phyloP scores from a whole-genome alignment of 2,329 filamentous ascomycete species.

The Alternaria atra region DNA sequence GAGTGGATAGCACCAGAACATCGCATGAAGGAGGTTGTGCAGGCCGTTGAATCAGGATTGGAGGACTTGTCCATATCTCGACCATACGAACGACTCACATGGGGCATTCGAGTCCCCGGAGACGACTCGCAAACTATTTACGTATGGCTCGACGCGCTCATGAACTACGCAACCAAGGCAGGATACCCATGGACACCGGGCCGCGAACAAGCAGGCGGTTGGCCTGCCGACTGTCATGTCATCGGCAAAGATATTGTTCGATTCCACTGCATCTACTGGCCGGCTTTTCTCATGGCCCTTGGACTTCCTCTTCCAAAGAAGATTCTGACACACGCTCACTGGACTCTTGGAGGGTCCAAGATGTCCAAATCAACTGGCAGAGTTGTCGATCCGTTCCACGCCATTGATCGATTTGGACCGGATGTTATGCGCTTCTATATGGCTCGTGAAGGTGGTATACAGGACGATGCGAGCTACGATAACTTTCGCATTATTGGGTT shows the following conservation, averaged over 20 bases:
- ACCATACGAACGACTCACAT: constrained; percentile 77
- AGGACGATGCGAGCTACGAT: constrained; percentile 82
- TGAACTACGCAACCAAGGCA: constrained; percentile 90
- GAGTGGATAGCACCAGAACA: constrained; percentile 76
- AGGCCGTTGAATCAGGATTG: constrained; percentile 78
- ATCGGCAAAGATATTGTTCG: constrained; percentile 95
- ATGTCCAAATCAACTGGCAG: constrained; percentile 98
- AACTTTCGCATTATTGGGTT: constrained; percentile 77
- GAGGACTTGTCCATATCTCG: constrained; percentile 90
- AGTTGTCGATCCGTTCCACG: constrained; percentile 93
- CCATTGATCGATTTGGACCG: constrained; percentile 85
- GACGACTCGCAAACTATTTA: constrained; percentile 92
- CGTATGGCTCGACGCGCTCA: constrained; percentile 94
- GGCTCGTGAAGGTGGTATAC: constrained; percentile 78
- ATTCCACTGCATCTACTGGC: constrained; percentile 99
- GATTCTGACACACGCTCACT: constrained; percentile 90
- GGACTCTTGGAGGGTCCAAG: constrained; percentile 90
- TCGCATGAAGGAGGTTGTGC: constrained; percentile 80
- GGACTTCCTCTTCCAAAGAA: constrained; percentile 79
- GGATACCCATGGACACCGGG: constrained; percentile 84
- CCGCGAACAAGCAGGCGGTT: constrained; percentile 69
- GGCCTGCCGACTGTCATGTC: constrained; percentile 92
- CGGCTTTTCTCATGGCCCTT: constrained; percentile 90
- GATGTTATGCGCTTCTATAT: constrained; percentile 93
- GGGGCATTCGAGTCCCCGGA: constrained; percentile 89